Conservation (phyloP, 305 asterid species). For the Fraxinus ornus region DNA sequence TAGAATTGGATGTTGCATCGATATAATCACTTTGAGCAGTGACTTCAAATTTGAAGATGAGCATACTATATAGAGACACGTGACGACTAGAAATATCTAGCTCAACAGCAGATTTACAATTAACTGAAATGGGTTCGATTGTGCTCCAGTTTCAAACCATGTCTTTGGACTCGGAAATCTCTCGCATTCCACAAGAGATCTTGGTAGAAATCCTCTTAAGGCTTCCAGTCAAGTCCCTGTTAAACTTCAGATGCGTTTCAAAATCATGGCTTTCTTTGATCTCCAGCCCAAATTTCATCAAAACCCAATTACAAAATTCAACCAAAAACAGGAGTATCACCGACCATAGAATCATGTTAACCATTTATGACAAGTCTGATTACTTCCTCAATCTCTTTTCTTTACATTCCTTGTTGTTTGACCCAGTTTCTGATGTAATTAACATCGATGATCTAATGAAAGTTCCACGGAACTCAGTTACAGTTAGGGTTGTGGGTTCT, state of each 20-base stretch:
- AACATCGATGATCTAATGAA: conserved; percentile 18
- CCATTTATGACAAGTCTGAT: neutral
- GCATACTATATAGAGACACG: too few species aligned
- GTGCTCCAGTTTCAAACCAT: neutral
- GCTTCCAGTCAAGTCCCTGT: conserved; percentile 38
- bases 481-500: conserved; percentile 43
- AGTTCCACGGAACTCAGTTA: neutral
- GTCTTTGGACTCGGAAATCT: neutral
- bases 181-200: conserved; percentile 42
- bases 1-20: too few species aligned
- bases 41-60: too few species aligned
- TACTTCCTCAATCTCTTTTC: conserved; percentile 31
- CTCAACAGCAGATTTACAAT: too few species aligned
- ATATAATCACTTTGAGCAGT: too few species aligned
- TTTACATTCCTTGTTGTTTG: conserved; percentile 27
- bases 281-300: conserved; percentile 32
- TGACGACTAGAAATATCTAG: too few species aligned
- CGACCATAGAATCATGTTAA: conserved; percentile 29
- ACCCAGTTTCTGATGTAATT: conserved; percentile 14
- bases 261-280: conserved; percentile 42
- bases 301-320: conserved; percentile 27
- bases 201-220: conserved; percentile 40
- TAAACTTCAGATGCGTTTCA: conserved; percentile 44
- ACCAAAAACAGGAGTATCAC: conserved; percentile 3
- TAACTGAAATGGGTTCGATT: too few species aligned